These are phyloP conservation scores for Vaccinium vitisidaea DNA, from an alignment of 148 eudicot species.

Conservation along the genomic window DNA sequence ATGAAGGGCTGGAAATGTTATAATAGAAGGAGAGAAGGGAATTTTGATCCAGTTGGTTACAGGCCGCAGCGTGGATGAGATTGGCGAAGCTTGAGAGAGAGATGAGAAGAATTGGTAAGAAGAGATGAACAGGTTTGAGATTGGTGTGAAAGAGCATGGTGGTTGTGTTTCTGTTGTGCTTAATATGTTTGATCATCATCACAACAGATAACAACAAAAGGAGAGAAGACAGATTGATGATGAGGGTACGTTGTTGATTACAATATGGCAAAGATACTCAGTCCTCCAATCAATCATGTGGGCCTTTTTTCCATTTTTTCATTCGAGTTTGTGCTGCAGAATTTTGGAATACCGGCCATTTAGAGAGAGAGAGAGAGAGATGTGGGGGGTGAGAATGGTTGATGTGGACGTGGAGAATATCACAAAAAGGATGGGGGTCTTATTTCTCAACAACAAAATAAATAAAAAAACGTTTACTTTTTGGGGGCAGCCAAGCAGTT, in stretches of 20 bases:
- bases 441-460: neutral
- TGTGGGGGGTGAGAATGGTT: neutral
- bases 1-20: slow-evolving; percentile 22
- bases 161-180: slow-evolving; percentile 10
- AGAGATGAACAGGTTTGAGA: slow-evolving; percentile 2
- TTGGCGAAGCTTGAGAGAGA: slow-evolving; percentile 22
- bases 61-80: slow-evolving; percentile 32
- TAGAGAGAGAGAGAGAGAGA: slow-evolving; percentile 6
- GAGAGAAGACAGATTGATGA: slow-evolving; percentile 23
- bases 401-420: slow-evolving; percentile 17
- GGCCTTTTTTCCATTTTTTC: slow-evolving; percentile 36
- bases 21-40: slow-evolving; percentile 51
- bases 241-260: neutral
- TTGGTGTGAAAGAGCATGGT: slow-evolving; percentile 43
- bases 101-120: slow-evolving; percentile 15
- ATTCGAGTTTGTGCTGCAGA: slow-evolving; percentile 36
- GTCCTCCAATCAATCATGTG: slow-evolving; percentile 48
- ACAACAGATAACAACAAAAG: slow-evolving; percentile 23
- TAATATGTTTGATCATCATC: slow-evolving; percentile 29
- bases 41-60: slow-evolving; percentile 46
- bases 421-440: neutral
- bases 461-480: slow-evolving; percentile 26
- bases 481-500: slow-evolving; percentile 11
- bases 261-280: slow-evolving; percentile 17
- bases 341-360: slow-evolving; percentile 14